These are phyloP conservation scores for Plantago rigida DNA, from an alignment of 305 asterid species.

Conservation along the genomic window DNA sequence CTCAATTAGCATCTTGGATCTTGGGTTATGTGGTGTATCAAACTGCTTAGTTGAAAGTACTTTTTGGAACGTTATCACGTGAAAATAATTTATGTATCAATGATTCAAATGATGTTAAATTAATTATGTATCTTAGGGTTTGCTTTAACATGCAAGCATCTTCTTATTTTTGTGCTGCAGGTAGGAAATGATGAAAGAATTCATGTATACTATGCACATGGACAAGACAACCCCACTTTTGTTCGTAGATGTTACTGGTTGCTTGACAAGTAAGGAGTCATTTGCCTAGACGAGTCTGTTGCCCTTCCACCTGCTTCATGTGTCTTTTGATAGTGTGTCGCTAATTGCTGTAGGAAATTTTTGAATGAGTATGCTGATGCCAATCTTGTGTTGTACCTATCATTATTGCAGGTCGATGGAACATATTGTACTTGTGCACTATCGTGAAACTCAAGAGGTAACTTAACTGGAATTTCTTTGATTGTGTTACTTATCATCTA, in stretches of 20 bases:
- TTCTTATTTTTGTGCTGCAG: constrained; percentile 37
- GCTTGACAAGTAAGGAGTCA: constrained; percentile 73
- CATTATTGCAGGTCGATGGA: constrained; percentile 67
- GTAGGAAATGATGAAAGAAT: constrained; percentile 91
- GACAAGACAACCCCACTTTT: constrained; percentile 78
- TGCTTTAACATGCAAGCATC: constrained; percentile 26
- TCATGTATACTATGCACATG: constrained; percentile 98
- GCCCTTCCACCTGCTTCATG: constrained; percentile 15
- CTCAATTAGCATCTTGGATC: not conserved
- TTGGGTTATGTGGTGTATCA: not conserved
- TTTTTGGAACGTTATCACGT: not conserved
- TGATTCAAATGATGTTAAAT: constrained; percentile 1
- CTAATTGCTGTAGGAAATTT: constrained; percentile 18
- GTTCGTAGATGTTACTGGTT: constrained; percentile 99
- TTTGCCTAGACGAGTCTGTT: constrained; percentile 14
- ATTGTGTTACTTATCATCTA: constrained; percentile 2
- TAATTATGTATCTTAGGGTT: constrained; percentile 21
- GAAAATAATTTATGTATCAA: constrained; percentile 13
- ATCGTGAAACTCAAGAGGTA: constrained; percentile 97
- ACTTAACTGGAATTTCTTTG: constrained; percentile 9
- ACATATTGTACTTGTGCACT: constrained; percentile 91
- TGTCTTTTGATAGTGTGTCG: constrained; percentile 8
- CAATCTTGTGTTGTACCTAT: constrained; percentile 11
- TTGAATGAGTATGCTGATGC: constrained; percentile 9
- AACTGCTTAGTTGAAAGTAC: not conserved